Percentiles rank a stretch among this genome's conserved stretches.
Evolutionary conservation across 2,329 filamentous ascomycete species (phyloP).

Genomic region (Pyricularia grisea): DNA sequence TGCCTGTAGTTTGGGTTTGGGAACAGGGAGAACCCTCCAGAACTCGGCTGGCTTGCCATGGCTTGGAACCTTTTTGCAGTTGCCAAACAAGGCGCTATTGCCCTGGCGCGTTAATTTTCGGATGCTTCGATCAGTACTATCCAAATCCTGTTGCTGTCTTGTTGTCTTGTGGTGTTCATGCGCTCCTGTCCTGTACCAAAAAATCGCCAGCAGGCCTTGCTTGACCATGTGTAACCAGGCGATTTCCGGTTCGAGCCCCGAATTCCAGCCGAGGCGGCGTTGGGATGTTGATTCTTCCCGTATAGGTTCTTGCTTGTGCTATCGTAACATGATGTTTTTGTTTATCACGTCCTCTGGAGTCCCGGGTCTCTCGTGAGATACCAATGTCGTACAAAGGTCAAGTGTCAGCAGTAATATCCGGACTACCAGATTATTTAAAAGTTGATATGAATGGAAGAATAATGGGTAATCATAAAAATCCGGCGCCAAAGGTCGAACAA

Average conservation of each 20-base stretch:
- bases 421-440: no score
- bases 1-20: slow-evolving; percentile 34
- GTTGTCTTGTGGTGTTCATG: background rate
- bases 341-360: background rate
- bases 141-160: background rate
- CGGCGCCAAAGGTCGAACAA: background rate
- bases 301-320: background rate
- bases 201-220: background rate
- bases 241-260: background rate
- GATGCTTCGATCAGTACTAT: background rate
- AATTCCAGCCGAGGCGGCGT: background rate
- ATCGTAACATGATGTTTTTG: background rate
- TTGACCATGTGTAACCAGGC: background rate
- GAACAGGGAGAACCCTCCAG: slow-evolving; percentile 48
- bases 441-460: background rate
- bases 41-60: slow-evolving; percentile 29
- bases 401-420: background rate
- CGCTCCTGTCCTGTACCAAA: background rate
- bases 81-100: background rate
- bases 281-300: background rate
- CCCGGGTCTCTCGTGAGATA: background rate
- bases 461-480: background rate
- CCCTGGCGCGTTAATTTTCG: background rate
- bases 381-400: background rate
- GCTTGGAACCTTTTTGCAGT: background rate